Percentiles rank a stretch among this genome's conserved stretches.
These are phyloP conservation scores for Aspergillus haitiensis DNA, from an alignment of 495 filamentous ascomycete genomes.

Conservation along the genomic window DNA sequence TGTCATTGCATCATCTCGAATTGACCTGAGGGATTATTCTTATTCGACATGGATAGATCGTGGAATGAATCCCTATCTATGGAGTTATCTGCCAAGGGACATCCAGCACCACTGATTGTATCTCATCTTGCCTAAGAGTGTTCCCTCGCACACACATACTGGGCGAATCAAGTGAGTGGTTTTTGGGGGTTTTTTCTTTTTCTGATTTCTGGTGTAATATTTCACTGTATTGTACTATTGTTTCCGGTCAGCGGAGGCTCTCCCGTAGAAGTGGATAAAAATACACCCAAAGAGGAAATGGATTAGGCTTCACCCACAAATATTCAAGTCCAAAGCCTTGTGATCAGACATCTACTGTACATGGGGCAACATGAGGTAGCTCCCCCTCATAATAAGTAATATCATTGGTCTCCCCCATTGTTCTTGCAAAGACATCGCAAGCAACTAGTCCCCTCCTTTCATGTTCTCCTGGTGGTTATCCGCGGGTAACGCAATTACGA, in stretches of 20 bases:
- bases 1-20: neutral
- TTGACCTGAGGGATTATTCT: conserved; percentile 4
- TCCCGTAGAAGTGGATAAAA: conserved; percentile 16
- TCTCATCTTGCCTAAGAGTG: neutral
- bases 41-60: neutral
- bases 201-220: neutral
- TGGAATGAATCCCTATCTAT: neutral
- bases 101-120: neutral
- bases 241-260: conserved; percentile 13
- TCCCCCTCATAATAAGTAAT: neutral
- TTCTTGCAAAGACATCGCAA: neutral
- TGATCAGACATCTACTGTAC: neutral
- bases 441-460: too few species aligned
- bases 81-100: neutral
- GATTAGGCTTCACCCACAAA: neutral
- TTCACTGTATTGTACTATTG: neutral
- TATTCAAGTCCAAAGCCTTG: neutral
- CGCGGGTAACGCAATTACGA: conserved; percentile 22
- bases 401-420: neutral
- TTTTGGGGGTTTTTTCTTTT: too few species aligned
- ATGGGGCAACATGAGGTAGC: neutral
- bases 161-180: too few species aligned
- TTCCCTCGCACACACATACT: too few species aligned
- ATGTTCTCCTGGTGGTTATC: conserved; percentile 12
- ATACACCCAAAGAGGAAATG: conserved; percentile 16